These are phyloP conservation scores for Suillus fuscotomentosus DNA, from an alignment of 768 basidiomycete genomes.

Conservation along the genomic window DNA sequence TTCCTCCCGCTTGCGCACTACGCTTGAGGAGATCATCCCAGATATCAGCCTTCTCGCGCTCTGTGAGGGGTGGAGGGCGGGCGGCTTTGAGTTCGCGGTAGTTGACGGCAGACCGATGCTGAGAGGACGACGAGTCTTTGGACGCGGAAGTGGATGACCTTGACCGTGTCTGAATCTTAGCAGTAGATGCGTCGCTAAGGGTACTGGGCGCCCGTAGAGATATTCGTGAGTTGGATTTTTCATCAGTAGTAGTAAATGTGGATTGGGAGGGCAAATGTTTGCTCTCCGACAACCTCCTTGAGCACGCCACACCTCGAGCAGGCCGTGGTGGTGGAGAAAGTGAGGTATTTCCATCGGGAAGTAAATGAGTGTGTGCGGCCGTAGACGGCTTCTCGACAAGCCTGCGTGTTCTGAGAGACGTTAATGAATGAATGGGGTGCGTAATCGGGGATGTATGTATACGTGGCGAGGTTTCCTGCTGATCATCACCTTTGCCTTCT, in stretches of 20 bases:
- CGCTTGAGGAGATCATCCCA: constrained; percentile 69
- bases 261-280: constrained; percentile 5
- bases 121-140: constrained; percentile 11
- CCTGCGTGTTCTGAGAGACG: constrained; percentile 4
- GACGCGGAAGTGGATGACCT: constrained; percentile 13
- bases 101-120: constrained; percentile 33
- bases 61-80: constrained; percentile 45
- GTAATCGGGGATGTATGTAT: constrained; percentile 52
- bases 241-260: background rate
- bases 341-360: constrained; percentile 19
- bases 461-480: constrained; percentile 35
- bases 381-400: constrained; percentile 2
- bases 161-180: constrained; percentile 19
- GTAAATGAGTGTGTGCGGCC: constrained; percentile 1
- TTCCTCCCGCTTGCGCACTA: constrained; percentile 72
- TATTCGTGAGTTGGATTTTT: constrained; percentile 7
- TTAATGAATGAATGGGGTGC: constrained; percentile 46
- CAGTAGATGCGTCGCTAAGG: constrained; percentile 32
- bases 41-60: constrained; percentile 67
- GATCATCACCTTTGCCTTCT: constrained; percentile 8
- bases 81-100: constrained; percentile 48
- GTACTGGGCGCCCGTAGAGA: constrained; percentile 18
- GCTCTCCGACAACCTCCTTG: constrained; percentile 7
- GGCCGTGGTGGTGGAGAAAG: constrained; percentile 28
- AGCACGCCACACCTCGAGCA: constrained; percentile 14